Base-by-base conservation (phyloP, 1,284 basidiomycete genomes). In the Mycena citricolor region DNA sequence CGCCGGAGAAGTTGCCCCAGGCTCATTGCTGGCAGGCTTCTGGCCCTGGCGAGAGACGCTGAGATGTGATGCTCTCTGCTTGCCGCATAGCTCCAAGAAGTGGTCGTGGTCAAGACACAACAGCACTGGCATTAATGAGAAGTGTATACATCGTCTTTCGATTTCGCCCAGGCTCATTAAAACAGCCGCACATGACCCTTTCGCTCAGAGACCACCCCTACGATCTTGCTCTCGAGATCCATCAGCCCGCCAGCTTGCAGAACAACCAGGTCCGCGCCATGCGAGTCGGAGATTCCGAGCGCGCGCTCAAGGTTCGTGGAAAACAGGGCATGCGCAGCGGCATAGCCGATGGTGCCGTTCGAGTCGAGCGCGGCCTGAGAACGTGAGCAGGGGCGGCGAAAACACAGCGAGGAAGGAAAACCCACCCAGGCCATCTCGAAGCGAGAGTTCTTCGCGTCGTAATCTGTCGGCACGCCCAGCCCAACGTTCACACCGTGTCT, bases 401-500 rank as follows among this genome's bases (percentile, higher is more conserved):
- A 14, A 19, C 31, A 10, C 14, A 8, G 7, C 8, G 8, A 32
- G n/a, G 31, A 16, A 32, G 31, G 8, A 32, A 29, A 2, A 57
- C 59, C 32, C 51, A 53, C 51, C 51, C 84, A 87, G 14, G 77
- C 82, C 25, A 81, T 67, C 52, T 90, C 86, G 60, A 87, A 87
- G 5, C 84, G 73, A 5, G 84, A 70, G 53, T 85, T 86, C 8
- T 81, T 68, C 0, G 81, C 81, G 52, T 75, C 71, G 79, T 83
- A 90, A n/a, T 71, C 71, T 23, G 78, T 70, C 32, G 69, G 81
- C 21, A 84, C 68, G 42, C 83, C 83, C 32, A 94, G 64, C 1
- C 81, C 92, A 33, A 94, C 86, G 1, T 74, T 81, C 17, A 94
- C 84, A 28, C 83, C 83, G 39, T 84, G 76, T 3, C 68, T 62